Base-by-base conservation (phyloP, 352 stramenopile species). In the Globisporangium iwayamae region DNA sequence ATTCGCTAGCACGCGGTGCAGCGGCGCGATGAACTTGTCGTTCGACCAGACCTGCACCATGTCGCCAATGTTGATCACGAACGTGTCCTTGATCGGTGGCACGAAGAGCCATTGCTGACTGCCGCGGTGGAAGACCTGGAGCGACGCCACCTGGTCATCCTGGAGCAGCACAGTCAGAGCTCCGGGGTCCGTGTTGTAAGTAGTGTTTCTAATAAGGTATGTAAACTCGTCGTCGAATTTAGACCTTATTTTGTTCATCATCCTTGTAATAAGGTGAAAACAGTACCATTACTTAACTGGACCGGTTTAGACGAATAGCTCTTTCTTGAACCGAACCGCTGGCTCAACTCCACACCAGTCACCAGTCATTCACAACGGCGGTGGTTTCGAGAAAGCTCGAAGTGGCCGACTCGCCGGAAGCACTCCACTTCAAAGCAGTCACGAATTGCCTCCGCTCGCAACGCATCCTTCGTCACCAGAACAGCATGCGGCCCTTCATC, bases 21-120 rank as follows among this genome's bases (percentile, higher is more conserved):
- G 25, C 16, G 78, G 76, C n/a, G 78, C 76, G 3, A 70, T 20
- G 65, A 75, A 87, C 58, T 63, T 66, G 58, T 80, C 76, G 55
- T 84, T 79, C 3, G 76, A 83, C 68, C 76, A 80, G 41, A 87
- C 66, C 55, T 81, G 76, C n/a, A 76, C 56, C 65, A 81, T 78
- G 66, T 87, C 78, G 43, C 78, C 78, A 18, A 81, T 79, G 65
- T 85, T 87, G 62, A 87, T 79, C 60, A 87, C 72, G 34, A 79
- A 74, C 45, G 78, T 82, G 55, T 71, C 62, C 8, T 69, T 60
- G 39, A 71, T 63, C 0, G 76, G 73, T 34, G 69, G 72, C 2
- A 87, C 70, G 16, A 77, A 48, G 43, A 62, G 41, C 78, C 78
- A 87, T 18, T 72, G 32, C 45, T 81, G 60, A 18, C 56, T 66